A percentile compares a stretch with the other conserved stretches of the same genome.
Evolutionary conservation across 2,329 filamentous ascomycete genomes (phyloP).

Genomic region (Paracamarosporium sp.): DNA sequence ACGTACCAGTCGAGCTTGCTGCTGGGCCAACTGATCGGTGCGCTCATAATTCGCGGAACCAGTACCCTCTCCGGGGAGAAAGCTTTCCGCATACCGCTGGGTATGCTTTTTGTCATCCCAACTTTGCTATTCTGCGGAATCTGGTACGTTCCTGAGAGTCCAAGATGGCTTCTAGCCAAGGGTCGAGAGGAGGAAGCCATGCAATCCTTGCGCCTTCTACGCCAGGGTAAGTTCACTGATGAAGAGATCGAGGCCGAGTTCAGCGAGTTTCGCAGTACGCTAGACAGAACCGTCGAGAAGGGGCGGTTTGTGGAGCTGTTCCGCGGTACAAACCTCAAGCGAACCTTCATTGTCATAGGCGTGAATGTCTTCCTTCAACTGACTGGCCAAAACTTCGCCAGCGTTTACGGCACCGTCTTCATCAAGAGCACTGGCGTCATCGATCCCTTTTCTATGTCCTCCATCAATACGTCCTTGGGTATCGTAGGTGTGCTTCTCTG

Average conservation of each 20-base stretch:
- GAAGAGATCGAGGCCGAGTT: slow-evolving; percentile 11
- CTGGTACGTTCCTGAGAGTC: slow-evolving; percentile 25
- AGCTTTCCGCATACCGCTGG: slow-evolving; percentile 4
- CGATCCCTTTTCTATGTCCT: slow-evolving; percentile 13
- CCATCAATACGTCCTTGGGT: slow-evolving; percentile 7
- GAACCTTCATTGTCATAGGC: slow-evolving; percentile 12
- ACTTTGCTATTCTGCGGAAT: slow-evolving; percentile 27
- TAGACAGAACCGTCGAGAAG: slow-evolving; percentile 13
- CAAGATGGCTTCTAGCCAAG: slow-evolving; percentile 22
- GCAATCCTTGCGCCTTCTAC: slow-evolving; percentile 1
- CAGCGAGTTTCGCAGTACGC: slow-evolving; percentile 13
- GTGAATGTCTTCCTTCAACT: slow-evolving; percentile 19
- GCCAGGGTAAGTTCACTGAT: slow-evolving; percentile 10
- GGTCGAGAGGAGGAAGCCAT: slow-evolving; percentile 53
- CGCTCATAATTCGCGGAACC: slow-evolving; percentile 9
- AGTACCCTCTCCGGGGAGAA: slow-evolving; percentile 5
- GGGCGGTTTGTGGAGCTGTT: slow-evolving; percentile 15
- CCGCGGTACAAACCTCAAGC: slow-evolving; percentile 11
- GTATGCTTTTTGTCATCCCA: slow-evolving; percentile 11
- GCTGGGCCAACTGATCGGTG: slow-evolving; percentile 8
- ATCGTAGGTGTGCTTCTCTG: slow-evolving; percentile 9
- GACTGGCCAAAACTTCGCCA: slow-evolving; percentile 21
- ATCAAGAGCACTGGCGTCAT: slow-evolving; percentile 19
- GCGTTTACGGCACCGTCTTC: slow-evolving; percentile 23
- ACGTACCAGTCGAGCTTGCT: slow-evolving; percentile 12